These are phyloP conservation scores for Grifola frondosa DNA, from an alignment of 1,284 basidiomycete species.

Conservation along the genomic window DNA sequence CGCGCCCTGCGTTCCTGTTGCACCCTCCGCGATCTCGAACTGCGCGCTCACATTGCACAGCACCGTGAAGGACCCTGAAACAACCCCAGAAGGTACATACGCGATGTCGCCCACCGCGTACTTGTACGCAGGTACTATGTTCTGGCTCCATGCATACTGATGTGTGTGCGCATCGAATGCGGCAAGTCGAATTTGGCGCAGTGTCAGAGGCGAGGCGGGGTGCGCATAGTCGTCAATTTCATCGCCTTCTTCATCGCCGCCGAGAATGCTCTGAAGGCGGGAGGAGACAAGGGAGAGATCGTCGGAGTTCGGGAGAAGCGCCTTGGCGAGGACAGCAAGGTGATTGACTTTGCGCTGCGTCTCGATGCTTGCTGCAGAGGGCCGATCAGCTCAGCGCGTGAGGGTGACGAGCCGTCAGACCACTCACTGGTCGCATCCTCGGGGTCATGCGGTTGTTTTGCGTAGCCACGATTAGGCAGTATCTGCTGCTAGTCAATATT, in stretches of 20 bases:
- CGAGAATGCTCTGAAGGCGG: constrained; percentile 34
- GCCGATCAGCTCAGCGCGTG: not conserved
- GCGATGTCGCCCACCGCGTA: constrained; percentile 48
- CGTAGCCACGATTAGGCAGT: constrained; percentile 20
- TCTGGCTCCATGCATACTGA: constrained; percentile 43
- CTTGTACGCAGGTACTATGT: constrained; percentile 37
- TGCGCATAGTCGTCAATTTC: constrained; percentile 11
- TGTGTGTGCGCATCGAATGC: constrained; percentile 38
- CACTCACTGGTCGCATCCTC: constrained; percentile 6
- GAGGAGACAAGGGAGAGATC: constrained; percentile 17
- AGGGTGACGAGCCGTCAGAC: not conserved
- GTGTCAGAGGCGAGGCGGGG: constrained; percentile 23
- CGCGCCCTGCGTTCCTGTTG: constrained; percentile 23
- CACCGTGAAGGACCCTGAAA: constrained; percentile 39
- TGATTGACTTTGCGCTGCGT: constrained; percentile 30
- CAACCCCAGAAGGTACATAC: constrained; percentile 38
- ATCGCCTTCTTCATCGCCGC: constrained; percentile 29
- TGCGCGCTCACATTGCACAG: constrained; percentile 37
- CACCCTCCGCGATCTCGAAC: constrained; percentile 13
- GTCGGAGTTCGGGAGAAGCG: constrained; percentile 35
- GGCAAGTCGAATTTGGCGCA: constrained; percentile 40
- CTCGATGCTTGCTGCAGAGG: constrained; percentile 6
- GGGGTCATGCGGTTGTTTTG: constrained; percentile 11
- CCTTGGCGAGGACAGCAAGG: constrained; percentile 32
- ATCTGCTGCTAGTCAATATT: constrained; percentile 15